A percentile compares a stretch with the other conserved stretches of the same genome.
Conservation (phyloP, 306 rosid genomes). For the Cucurbita pepo region DNA sequence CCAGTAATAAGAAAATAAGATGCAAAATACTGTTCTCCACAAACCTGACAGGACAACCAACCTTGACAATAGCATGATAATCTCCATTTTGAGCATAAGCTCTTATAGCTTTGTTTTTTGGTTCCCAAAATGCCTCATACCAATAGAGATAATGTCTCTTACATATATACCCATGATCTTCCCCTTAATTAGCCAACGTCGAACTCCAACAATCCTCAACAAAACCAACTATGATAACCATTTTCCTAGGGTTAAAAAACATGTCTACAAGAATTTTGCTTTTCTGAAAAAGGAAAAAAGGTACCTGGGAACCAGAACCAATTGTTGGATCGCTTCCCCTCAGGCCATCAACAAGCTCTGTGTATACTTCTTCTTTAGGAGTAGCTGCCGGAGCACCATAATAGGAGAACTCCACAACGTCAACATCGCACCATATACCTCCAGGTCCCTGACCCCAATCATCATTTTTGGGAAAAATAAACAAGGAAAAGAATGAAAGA, state of each 20-base stretch:
- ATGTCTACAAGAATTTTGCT: neutral
- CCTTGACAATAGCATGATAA: too few relatives aligned
- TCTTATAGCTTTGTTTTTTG: too few relatives aligned
- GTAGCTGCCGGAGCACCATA: constrained; percentile 86
- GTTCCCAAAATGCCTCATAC: too few relatives aligned
- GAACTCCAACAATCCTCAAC: too few relatives aligned
- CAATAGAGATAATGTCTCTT: too few relatives aligned
- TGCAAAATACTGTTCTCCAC: too few relatives aligned
- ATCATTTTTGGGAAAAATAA: neutral
- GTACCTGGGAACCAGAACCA: constrained; percentile 98
- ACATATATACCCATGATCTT: too few relatives aligned
- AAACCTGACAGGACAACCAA: too few relatives aligned
- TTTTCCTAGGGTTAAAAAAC: neutral
- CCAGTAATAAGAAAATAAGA: too few relatives aligned
- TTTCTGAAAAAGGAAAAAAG: neutral
- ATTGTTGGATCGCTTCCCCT: constrained; percentile 75
- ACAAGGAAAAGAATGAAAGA: neutral
- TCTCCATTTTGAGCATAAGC: too few relatives aligned
- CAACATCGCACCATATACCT: constrained; percentile 99
- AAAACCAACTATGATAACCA: neutral
- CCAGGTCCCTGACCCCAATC: constrained; percentile 77
- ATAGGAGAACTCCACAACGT: constrained; percentile 95
- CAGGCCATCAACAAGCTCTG: constrained; percentile 86
- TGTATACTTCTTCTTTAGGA: constrained; percentile 82
- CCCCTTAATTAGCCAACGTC: too few relatives aligned